Evolutionary conservation across 176 grass and related monocot species (phyloP).

Genomic region (Dactylis glomerata): DNA sequence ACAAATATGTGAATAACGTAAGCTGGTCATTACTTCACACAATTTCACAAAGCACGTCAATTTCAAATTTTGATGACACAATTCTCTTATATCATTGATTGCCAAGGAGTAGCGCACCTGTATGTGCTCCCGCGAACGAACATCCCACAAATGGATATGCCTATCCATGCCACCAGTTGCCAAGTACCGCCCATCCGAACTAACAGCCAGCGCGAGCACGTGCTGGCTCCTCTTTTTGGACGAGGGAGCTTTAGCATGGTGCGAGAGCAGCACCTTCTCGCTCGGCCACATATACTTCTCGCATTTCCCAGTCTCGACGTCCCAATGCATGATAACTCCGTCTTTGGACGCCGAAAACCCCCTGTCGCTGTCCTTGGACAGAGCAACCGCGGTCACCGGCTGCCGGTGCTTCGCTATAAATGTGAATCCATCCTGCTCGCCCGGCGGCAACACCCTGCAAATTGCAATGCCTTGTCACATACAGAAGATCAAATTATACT

Average conservation of each 20-base stretch:
- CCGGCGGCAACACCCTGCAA: slow-evolving; percentile 49
- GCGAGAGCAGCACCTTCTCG: slow-evolving; percentile 49
- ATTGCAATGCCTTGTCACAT: background rate
- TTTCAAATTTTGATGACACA: background rate
- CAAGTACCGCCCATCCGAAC: slow-evolving; percentile 59
- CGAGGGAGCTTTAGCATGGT: slow-evolving; percentile 51
- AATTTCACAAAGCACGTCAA: background rate
- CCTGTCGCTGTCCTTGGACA: slow-evolving; percentile 47
- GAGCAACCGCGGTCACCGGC: slow-evolving; percentile 49
- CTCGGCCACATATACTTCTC: slow-evolving; percentile 68
- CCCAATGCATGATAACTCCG: slow-evolving; percentile 60
- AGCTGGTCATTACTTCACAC: background rate
- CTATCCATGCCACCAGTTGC: slow-evolving; percentile 60
- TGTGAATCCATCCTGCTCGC: slow-evolving; percentile 39
- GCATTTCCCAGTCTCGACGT: slow-evolving; percentile 51
- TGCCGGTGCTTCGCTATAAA: slow-evolving; percentile 55
- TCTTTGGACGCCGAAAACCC: slow-evolving; percentile 75
- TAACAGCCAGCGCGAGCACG: slow-evolving; percentile 49
- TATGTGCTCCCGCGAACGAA: slow-evolving; percentile 53
- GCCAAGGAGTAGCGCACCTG: slow-evolving; percentile 29
- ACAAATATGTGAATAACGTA: background rate
- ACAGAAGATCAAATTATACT: background rate
- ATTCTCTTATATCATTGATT: background rate
- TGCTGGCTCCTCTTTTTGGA: slow-evolving; percentile 51
- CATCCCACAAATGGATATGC: slow-evolving; percentile 74